Evolutionary conservation across 192 early-diverging fungal genomes (phyloP).

Genomic region (Paraglomus brasilianum): DNA sequence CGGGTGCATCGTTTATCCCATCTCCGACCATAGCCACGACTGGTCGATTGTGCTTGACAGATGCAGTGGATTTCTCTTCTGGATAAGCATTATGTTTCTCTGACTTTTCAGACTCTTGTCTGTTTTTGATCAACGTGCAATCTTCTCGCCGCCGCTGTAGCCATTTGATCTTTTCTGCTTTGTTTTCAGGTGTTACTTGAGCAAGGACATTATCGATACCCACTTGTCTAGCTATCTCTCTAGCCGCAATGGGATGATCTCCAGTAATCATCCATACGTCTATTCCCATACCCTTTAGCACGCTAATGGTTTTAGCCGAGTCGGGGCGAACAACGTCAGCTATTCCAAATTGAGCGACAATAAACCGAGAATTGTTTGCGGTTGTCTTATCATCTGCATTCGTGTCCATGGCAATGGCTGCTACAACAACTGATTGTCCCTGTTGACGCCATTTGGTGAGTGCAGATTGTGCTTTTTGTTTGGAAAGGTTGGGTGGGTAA

Average conservation of each 20-base stretch:
- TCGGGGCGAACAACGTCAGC: slow-evolving; percentile 65
- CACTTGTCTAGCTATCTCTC: slow-evolving; percentile 58
- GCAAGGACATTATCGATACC: slow-evolving; percentile 68
- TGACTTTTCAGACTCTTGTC: slow-evolving; percentile 5
- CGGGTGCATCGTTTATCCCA: slow-evolving; percentile 94
- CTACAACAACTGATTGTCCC: slow-evolving; percentile 58
- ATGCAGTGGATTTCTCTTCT: neutral
- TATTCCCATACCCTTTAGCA: slow-evolving; percentile 51
- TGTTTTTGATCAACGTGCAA: neutral
- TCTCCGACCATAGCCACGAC: slow-evolving; percentile 92
- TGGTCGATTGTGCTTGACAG: slow-evolving; percentile 35
- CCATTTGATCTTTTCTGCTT: slow-evolving; percentile 60
- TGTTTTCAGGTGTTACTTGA: slow-evolving; percentile 71
- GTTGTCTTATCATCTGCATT: slow-evolving; percentile 40
- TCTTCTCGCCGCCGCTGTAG: slow-evolving; percentile 40
- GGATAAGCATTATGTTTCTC: neutral
- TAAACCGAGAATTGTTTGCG: slow-evolving; percentile 24
- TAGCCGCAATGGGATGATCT: slow-evolving; percentile 64
- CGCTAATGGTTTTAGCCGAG: slow-evolving; percentile 49
- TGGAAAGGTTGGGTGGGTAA: slow-evolving; percentile 32
- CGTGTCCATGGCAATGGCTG: slow-evolving; percentile 37
- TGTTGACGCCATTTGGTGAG: slow-evolving; percentile 52
- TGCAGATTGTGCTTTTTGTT: slow-evolving; percentile 29
- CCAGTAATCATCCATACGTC: slow-evolving; percentile 82
- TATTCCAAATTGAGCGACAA: slow-evolving; percentile 61